These are phyloP conservation scores for Pseudogymnoascus pannorum DNA, from an alignment of 2,329 filamentous ascomycete genomes.

Conservation along the genomic window DNA sequence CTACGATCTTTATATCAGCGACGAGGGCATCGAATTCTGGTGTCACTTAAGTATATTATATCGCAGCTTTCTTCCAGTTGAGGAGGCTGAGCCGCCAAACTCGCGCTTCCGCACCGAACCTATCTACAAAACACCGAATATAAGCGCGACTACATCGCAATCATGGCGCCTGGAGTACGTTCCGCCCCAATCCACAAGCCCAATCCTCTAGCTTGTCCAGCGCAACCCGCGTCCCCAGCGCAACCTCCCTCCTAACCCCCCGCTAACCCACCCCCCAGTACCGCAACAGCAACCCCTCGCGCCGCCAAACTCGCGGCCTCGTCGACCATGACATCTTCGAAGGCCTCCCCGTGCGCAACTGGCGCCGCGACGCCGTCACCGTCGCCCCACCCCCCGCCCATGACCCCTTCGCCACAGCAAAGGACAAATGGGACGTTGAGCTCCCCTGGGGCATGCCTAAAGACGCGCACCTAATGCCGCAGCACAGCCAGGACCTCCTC, in stretches of 20 bases:
- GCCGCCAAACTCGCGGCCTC: conserved; percentile 26
- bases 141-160: not conserved
- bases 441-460: conserved; percentile 75
- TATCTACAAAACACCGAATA: not conserved
- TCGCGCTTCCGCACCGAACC: not conserved
- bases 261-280: not conserved
- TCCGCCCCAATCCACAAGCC: not conserved
- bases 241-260: not conserved
- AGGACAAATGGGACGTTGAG: conserved; percentile 67
- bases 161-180: conserved; percentile 8
- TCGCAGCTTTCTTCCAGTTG: not conserved
- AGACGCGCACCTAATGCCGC: conserved; percentile 69
- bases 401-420: conserved; percentile 52
- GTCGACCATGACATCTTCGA: conserved; percentile 49
- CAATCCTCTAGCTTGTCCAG: not conserved
- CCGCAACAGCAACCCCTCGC: not conserved
- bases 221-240: not conserved
- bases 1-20: not conserved
- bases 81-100: not conserved
- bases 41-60: not conserved
- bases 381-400: conserved; percentile 59
- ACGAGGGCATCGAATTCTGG: not conserved
- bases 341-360: conserved; percentile 77
- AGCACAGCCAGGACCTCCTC: conserved; percentile 75
- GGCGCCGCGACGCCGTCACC: conserved; percentile 65